Evolutionary conservation across 1,139 yeast species (phyloP), one percentile per base, ranked within the genome.

Genomic region (Starmera stellimalicola): DNA sequence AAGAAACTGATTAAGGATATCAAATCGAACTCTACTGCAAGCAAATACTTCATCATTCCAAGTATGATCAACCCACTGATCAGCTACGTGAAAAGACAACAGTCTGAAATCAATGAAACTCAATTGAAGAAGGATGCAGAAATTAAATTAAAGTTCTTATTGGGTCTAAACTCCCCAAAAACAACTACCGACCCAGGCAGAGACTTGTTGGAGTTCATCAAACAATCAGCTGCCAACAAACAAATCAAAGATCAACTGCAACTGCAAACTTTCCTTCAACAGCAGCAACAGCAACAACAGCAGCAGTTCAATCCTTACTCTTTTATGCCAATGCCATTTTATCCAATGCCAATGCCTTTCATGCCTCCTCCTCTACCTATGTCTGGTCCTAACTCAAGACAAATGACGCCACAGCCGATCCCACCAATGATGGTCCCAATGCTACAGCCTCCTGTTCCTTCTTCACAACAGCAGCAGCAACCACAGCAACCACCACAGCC

Each of bases 101-200:
- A 68, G 45, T 60, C 62, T 34, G 64, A 66, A 37, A 63, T 65
- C 45, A 83, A 77, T 35, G 77, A 68, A 37, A 72, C 70, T 38
- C 62, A 57, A 38, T 41, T 59, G 45, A 62, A 54, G 40, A 60
- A 65, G 37, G 58, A 57, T 33, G 85, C 82, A 4, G 87, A 81
- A 49, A 52, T 65, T 19, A 74, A 70, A 52, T 67, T 81, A 63
- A 80, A 79, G 60, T 56, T 63, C 18, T 61, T 77, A 39, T 62
- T 81, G 48, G 87, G 87, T 27, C 62, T 80, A 30, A 62, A 63
- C 12, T 52, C 54, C 30, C 56, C 51, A 12, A 46, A 50, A 16
- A 44, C 45, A 17, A 36, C 37, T 18, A 55, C 63, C 19, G 91
- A 80, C 54, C 85, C 87, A 4, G 91, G 91, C 18, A 73, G 91